Base-by-base conservation (phyloP, 495 filamentous ascomycete genomes). In the Polyplosphaeria fusca region DNA sequence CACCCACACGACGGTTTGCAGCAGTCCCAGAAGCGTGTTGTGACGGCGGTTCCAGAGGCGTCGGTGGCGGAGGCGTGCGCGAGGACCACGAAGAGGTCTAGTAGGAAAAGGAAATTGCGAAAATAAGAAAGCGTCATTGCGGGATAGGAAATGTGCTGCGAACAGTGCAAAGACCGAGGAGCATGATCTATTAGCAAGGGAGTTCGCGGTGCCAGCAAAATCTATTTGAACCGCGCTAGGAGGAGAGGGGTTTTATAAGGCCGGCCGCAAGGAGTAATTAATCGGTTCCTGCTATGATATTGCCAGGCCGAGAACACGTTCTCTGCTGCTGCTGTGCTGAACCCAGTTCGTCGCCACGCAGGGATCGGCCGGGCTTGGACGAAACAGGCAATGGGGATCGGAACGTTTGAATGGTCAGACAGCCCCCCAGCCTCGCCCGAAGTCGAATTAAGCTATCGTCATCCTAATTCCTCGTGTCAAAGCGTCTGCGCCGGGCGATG, bases 1-100 rank as follows among this genome's bases (percentile, higher is more conserved):
- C 82, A 87, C n/a, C 74, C 76, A 73, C 84, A 87, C 46, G 76
- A 79, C 43, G 82, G 77, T 71, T 86, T 85, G 74, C 82, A 86
- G 73, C 82, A 84, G 68, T 86, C 82, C 82, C 82, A 86, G 73
- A 86, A 86, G 25, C 82, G 77, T 23, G 81, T 84, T 23, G 82
- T 84, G 44, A 71, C 73, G 38, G 64, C 61, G 48, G 40, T 44
- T n/a, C 59, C 52, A 24, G 46, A 40, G 39, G 32, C 28, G 9
- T 35, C 24, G 48, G 48, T 38, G 46, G 47, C 16, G 44, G 38
- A 14, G 52, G 61, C 22, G 44, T 24, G 25, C 48, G 44, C 61
- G 37, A 56, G 54, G 46, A 64, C 55, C 11, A 64, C 32, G 20
- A 73, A 64, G 13, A 83, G 78, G 64, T 85, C 85, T 39, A 83